phyloP scores from a whole-genome alignment of 345 rosid species.

The Clausena lansium region DNA sequence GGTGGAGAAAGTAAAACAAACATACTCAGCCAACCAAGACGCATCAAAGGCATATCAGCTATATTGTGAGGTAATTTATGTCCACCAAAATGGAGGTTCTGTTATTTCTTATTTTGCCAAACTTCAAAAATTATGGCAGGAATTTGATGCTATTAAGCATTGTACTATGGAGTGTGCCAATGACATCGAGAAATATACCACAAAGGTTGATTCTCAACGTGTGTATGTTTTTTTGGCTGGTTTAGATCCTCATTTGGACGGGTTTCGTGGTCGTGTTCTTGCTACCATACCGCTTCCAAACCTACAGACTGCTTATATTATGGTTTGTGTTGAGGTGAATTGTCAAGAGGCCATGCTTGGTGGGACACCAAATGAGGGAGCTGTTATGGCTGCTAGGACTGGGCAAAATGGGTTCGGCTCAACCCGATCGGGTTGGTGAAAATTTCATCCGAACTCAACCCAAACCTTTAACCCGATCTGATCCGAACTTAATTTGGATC shows the following conservation, averaged over 20 bases:
- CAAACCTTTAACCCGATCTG: too few relatives aligned
- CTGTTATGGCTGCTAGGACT: too few relatives aligned
- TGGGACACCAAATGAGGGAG: too few relatives aligned
- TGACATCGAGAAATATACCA: background rate
- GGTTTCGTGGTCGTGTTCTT: background rate
- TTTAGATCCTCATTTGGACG: background rate
- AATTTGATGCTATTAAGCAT: slow-evolving; percentile 7
- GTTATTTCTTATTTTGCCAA: background rate
- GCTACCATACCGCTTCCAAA: background rate
- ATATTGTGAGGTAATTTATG: background rate
- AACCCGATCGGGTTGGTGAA: too few relatives aligned
- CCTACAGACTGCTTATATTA: background rate
- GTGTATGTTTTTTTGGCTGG: background rate
- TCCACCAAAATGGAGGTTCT: slow-evolving; percentile 5
- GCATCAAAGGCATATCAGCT: background rate
- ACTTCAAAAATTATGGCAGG: background rate
- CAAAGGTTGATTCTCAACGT: background rate
- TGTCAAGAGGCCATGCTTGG: too few relatives aligned
- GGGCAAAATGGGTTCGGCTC: too few relatives aligned
- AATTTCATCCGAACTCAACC: too few relatives aligned
- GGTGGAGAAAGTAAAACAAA: background rate
- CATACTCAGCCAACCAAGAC: background rate
- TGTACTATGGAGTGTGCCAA: background rate
- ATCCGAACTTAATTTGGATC: too few relatives aligned
- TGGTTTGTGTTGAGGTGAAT: too few relatives aligned